Evolutionary conservation across 2,329 filamentous ascomycete genomes (phyloP).

Genomic region (Bipolaris cookei): DNA sequence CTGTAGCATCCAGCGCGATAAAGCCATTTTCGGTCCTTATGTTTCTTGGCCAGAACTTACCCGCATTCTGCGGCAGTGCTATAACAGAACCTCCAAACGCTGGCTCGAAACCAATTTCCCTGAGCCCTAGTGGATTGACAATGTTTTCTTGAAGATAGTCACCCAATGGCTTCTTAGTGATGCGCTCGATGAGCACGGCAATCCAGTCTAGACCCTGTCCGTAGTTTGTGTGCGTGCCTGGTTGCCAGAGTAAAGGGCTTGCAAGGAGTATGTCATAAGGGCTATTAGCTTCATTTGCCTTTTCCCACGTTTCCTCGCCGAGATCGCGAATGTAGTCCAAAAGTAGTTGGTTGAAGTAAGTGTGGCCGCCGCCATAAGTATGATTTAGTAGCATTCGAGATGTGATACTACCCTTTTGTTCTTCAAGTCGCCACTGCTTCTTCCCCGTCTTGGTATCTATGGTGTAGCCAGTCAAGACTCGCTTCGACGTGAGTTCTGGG

Average conservation of each 20-base stretch:
- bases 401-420: conserved; percentile 24
- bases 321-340: conserved; percentile 21
- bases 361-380: conserved; percentile 55
- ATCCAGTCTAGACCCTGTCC: conserved; percentile 60
- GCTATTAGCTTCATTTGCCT: conserved; percentile 23
- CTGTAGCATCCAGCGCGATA: conserved; percentile 14
- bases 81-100: conserved; percentile 51
- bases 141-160: conserved; percentile 28
- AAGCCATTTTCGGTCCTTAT: conserved; percentile 56
- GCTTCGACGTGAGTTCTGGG: conserved; percentile 30
- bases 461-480: conserved; percentile 24
- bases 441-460: conserved; percentile 1
- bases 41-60: conserved; percentile 58
- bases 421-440: conserved; percentile 22
- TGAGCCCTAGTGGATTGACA: conserved; percentile 25
- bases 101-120: conserved; percentile 22
- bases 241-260: conserved; percentile 43
- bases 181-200: conserved; percentile 53
- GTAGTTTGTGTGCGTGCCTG: conserved; percentile 59
- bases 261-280: conserved; percentile 20
- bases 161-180: conserved; percentile 49
- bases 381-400: conserved; percentile 56
- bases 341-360: conserved; percentile 52
- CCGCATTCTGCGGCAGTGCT: conserved; percentile 6
- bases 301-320: conserved; percentile 11